A percentile compares a stretch with the other conserved stretches of the same genome.
Conservation (phyloP, 768 basidiomycete genomes). For the Collybia mongolica region DNA sequence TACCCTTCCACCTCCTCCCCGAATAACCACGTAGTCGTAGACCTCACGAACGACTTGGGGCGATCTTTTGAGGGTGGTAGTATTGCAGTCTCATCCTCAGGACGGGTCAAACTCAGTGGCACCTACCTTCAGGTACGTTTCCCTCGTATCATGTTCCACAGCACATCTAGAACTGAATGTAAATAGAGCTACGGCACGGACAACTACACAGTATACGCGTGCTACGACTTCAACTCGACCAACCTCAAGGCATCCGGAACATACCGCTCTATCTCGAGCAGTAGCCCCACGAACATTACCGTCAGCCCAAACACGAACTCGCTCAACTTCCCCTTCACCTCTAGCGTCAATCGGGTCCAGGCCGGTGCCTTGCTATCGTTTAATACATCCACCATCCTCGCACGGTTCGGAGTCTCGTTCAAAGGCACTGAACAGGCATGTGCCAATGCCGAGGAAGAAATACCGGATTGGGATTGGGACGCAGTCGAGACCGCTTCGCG, state of each 20-base stretch:
- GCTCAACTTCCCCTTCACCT: conserved; percentile 36
- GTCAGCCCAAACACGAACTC: conserved; percentile 30
- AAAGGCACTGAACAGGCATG: conserved; percentile 52
- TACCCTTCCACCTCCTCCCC: conserved; percentile 38
- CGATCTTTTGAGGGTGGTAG: conserved; percentile 47
- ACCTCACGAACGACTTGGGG: conserved; percentile 43
- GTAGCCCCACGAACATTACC: conserved; percentile 30
- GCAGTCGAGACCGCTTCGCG: conserved; percentile 35
- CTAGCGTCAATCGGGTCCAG: conserved; percentile 35
- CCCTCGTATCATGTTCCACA: not conserved
- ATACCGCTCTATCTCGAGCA: conserved; percentile 33
- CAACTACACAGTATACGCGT: conserved; percentile 48
- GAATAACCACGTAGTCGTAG: conserved; percentile 49
- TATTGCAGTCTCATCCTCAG: conserved; percentile 28
- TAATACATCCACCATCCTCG: conserved; percentile 34
- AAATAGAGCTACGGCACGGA: conserved; percentile 44
- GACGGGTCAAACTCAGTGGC: conserved; percentile 37
- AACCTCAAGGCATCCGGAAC: conserved; percentile 33
- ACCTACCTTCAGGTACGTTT: conserved; percentile 41
- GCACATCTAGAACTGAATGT: not conserved
- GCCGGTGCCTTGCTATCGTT: conserved; percentile 46
- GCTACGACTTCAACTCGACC: conserved; percentile 42
- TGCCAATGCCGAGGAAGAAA: conserved; percentile 53
- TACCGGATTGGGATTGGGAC: conserved; percentile 48
- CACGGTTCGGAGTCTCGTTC: conserved; percentile 61